Conservation (phyloP, 441 rosid genomes). For the Corymbia citriodora region DNA sequence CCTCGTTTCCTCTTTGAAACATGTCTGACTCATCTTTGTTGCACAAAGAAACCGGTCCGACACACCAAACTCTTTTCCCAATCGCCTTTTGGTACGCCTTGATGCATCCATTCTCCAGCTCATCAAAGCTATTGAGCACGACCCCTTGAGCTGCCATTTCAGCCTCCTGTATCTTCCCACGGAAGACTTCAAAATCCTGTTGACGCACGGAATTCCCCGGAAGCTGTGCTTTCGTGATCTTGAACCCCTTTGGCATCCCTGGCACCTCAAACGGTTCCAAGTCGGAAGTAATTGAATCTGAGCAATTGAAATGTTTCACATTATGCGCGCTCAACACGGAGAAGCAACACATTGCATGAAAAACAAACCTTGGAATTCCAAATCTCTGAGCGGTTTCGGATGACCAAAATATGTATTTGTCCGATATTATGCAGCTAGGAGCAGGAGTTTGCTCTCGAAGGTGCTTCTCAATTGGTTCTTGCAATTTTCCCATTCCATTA, state of each 20-base stretch:
- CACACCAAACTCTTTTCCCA: conserved; percentile 38
- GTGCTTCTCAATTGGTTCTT: conserved; percentile 33
- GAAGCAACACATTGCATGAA: conserved; percentile 44
- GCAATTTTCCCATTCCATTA: conserved; percentile 23
- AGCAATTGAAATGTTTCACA: conserved; percentile 14
- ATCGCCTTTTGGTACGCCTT: conserved; percentile 33
- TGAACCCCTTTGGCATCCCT: conserved; percentile 27
- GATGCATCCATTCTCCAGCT: conserved; percentile 34
- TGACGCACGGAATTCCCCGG: conserved; percentile 33
- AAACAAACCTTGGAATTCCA: conserved; percentile 38
- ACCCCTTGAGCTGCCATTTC: conserved; percentile 42
- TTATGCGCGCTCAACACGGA: conserved; percentile 35
- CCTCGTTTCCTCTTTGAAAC: conserved; percentile 44
- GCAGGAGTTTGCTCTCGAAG: conserved; percentile 15
- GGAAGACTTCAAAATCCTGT: conserved; percentile 31
- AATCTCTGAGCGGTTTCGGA: conserved; percentile 26
- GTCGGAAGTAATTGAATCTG: conserved; percentile 14
- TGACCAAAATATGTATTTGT: conserved; percentile 39
- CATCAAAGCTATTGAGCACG: conserved; percentile 45
- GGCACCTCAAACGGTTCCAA: conserved; percentile 33
- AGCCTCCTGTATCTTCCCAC: conserved; percentile 41
- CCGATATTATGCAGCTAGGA: conserved; percentile 52
- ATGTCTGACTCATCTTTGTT: conserved; percentile 22
- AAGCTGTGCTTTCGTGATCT: conserved; percentile 37
- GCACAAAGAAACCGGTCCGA: conserved; percentile 55